These are phyloP conservation scores for Boechera retrofracta DNA, from an alignment of 345 rosid genomes.

Conservation along the genomic window DNA sequence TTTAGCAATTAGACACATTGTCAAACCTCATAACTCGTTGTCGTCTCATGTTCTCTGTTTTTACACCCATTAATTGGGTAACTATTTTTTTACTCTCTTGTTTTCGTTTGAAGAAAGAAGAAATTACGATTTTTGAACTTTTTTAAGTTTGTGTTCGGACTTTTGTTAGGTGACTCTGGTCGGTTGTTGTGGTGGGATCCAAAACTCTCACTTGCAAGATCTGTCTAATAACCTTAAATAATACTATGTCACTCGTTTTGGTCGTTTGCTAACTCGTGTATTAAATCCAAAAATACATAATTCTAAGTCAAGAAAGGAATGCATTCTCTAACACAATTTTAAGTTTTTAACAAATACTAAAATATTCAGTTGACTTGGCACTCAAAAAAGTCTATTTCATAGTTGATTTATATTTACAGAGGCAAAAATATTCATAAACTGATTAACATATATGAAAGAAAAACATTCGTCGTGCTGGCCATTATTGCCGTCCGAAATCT, in stretches of 20 bases:
- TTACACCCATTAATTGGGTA: neutral
- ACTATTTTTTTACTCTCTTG: conserved; percentile 10
- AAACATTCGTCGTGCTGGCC: conserved; percentile 26
- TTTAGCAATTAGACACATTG: conserved; percentile 20
- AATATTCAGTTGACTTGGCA: conserved; percentile 28
- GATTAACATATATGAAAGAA: conserved; percentile 1
- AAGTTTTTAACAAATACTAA: neutral
- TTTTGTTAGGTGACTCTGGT: conserved; percentile 29
- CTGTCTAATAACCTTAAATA: conserved; percentile 25
- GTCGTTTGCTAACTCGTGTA: conserved; percentile 31
- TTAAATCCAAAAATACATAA: conserved; percentile 15
- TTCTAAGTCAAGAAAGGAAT: conserved; percentile 26
- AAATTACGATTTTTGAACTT: conserved; percentile 2
- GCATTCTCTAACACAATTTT: conserved; percentile 1
- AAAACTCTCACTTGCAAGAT: conserved; percentile 22
- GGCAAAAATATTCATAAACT: neutral
- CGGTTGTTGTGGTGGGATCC: conserved; percentile 46
- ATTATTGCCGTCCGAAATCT: conserved; percentile 29
- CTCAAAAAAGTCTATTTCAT: conserved; percentile 3
- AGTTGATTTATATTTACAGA: conserved; percentile 1
- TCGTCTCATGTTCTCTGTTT: conserved; percentile 29
- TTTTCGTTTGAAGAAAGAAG: conserved; percentile 10
- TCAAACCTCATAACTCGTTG: conserved; percentile 9
- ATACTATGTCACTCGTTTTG: conserved; percentile 33
- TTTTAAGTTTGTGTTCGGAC: conserved; percentile 22